Percentiles rank a stretch among this genome's conserved stretches.
phyloP scores from a whole-genome alignment of 2,329 filamentous ascomycete species.

The Colletotrichum falcatum region DNA sequence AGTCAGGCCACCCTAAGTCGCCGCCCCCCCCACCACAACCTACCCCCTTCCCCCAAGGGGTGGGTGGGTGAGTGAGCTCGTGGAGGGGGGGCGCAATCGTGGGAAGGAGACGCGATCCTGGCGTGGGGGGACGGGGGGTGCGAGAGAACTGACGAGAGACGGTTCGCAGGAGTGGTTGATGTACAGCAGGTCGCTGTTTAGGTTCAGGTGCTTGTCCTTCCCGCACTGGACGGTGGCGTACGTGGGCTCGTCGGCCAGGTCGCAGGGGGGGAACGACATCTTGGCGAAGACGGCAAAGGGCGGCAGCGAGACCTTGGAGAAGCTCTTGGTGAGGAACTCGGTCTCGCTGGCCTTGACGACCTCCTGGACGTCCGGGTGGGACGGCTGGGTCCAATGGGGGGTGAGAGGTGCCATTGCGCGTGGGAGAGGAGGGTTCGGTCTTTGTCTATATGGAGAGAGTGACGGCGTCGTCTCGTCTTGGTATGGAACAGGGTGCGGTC shows the following conservation, averaged over 20 bases:
- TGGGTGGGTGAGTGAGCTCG: no score
- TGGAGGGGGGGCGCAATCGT: not conserved
- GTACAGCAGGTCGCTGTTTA: conserved; percentile 76
- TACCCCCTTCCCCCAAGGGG: no score
- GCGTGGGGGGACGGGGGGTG: no score
- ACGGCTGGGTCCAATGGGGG: conserved; percentile 71
- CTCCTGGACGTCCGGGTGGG: conserved; percentile 68
- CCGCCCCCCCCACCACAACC: no score
- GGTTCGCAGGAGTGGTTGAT: conserved; percentile 78
- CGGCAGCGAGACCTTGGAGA: conserved; percentile 66
- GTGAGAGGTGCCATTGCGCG: conserved; percentile 66
- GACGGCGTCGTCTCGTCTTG: conserved; percentile 23
- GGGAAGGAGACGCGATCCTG: not conserved
- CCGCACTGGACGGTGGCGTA: conserved; percentile 75
- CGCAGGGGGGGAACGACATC: conserved; percentile 73
- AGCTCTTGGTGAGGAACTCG: conserved; percentile 70
- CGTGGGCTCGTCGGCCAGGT: conserved; percentile 64
- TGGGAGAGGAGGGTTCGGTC: conserved; percentile 20
- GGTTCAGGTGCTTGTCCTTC: conserved; percentile 66
- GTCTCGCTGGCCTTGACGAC: conserved; percentile 64
- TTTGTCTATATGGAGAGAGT: not conserved
- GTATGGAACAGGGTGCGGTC: conserved; percentile 14
- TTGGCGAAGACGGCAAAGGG: conserved; percentile 76
- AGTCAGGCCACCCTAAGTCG: conserved; percentile 21
- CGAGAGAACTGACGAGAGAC: conserved; percentile 64